Evolutionary conservation across 202 grass and related monocot genomes (phyloP).

Genomic region (Bolboschoenoplectus hybrid): DNA sequence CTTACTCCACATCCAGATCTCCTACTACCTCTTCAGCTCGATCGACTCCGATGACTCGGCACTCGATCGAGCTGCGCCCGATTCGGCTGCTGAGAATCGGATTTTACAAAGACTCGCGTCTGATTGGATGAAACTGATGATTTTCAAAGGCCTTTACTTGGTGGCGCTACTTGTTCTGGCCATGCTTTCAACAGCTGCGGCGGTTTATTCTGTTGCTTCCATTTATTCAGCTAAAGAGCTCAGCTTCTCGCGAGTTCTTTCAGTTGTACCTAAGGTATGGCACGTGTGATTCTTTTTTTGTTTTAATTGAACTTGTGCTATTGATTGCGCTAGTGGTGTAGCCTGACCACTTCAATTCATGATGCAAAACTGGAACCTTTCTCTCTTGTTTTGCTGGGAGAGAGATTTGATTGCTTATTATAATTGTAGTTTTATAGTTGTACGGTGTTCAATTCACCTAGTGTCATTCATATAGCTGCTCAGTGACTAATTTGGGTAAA

Average conservation of each 20-base stretch:
- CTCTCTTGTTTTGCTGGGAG: background rate
- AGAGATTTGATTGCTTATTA: conserved; percentile 14
- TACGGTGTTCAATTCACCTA: background rate
- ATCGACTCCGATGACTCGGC: conserved; percentile 71
- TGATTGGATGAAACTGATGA: conserved; percentile 58
- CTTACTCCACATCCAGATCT: conserved; percentile 69
- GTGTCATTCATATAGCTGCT: background rate
- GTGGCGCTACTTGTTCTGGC: conserved; percentile 77
- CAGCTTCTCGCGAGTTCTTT: conserved; percentile 71
- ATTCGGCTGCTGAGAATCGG: conserved; percentile 46
- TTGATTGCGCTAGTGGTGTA: background rate
- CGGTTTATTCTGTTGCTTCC: conserved; percentile 88
- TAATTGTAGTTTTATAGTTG: background rate
- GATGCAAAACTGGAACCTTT: background rate
- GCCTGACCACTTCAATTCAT: background rate
- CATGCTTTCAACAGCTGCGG: conserved; percentile 73
- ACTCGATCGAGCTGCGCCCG: conserved; percentile 54
- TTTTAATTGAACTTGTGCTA: conserved; percentile 14
- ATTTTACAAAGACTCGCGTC: conserved; percentile 53
- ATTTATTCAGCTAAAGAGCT: conserved; percentile 87
- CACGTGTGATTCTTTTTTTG: background rate
- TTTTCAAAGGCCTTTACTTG: conserved; percentile 87
- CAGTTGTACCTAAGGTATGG: conserved; percentile 64
- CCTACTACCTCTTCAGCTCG: conserved; percentile 56
- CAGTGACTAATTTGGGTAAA: conserved; percentile 12